Evolutionary conservation across 176 grass and related monocot species (phyloP).

Genomic region (Carex kokanica): DNA sequence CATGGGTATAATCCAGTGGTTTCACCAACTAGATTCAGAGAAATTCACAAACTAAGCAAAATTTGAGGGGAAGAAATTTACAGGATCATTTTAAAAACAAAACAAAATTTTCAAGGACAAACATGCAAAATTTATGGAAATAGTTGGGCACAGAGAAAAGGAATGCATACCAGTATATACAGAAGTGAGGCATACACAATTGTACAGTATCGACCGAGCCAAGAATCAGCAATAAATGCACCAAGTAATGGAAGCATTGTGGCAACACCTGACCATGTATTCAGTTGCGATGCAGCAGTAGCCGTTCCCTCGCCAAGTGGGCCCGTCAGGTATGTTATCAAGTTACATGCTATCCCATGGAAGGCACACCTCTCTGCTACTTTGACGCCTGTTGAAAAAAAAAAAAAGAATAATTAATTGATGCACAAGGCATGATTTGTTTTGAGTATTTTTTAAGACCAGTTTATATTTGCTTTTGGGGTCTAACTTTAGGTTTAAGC

Average conservation of each 20-base stretch:
- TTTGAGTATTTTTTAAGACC: too few species aligned
- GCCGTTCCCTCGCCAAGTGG: conserved; percentile 37
- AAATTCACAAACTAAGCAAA: not conserved
- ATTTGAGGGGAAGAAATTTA: not conserved
- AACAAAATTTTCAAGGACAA: not conserved
- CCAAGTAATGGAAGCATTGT: conserved; percentile 37
- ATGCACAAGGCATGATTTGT: not conserved
- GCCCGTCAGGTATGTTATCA: conserved; percentile 44
- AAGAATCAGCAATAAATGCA: conserved; percentile 32
- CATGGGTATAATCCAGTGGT: not conserved
- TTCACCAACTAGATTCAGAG: not conserved
- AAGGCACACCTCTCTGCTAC: conserved; percentile 40
- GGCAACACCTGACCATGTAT: conserved; percentile 33
- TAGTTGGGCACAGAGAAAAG: not conserved
- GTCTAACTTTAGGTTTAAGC: too few species aligned
- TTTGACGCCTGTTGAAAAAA: conserved; percentile 23
- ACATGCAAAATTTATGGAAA: not conserved
- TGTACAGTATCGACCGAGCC: conserved; percentile 32
- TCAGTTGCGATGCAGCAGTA: conserved; percentile 22
- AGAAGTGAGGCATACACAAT: conserved; percentile 20
- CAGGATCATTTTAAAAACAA: not conserved
- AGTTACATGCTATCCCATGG: conserved; percentile 33
- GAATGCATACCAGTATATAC: conserved; percentile 28
- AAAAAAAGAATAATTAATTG: not conserved
- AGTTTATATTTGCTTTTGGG: too few species aligned